Evolutionary conservation across 2,329 filamentous ascomycete genomes (phyloP).

Genomic region (Colletotrichum sp.): DNA sequence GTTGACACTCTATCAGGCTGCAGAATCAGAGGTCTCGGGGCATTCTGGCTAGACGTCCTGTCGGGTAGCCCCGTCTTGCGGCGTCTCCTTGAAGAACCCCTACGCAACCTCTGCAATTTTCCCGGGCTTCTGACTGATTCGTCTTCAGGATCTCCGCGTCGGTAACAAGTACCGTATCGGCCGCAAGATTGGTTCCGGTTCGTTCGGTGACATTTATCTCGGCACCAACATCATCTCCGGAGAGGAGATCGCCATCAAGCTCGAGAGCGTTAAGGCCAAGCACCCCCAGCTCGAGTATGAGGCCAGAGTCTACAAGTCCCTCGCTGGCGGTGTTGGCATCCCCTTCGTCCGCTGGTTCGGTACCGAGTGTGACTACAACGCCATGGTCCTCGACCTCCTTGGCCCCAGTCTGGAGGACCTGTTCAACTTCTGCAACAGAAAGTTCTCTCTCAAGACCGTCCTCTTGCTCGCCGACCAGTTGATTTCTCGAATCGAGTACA

Average conservation of each 20-base stretch:
- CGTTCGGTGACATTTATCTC: conserved; percentile 98
- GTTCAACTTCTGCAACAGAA: conserved; percentile 99
- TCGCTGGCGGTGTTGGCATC: conserved; percentile 96
- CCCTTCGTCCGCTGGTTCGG: conserved; percentile 99
- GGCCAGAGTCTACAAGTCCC: conserved; percentile 87
- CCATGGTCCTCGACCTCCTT: conserved; percentile 97
- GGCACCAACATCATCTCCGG: conserved; percentile 99
- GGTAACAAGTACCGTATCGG: conserved; percentile 99
- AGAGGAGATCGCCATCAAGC: conserved; percentile 99
- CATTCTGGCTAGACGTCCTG: background rate
- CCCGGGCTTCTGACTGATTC: background rate
- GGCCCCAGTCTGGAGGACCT: conserved; percentile 95
- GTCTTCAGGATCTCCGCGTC: conserved; percentile 87
- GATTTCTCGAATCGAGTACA: conserved; percentile 99
- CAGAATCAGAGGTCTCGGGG: no score
- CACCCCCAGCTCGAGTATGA: conserved; percentile 99
- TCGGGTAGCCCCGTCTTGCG: background rate
- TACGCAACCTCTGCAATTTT: background rate
- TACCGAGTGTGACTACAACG: conserved; percentile 99
- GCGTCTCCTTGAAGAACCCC: background rate
- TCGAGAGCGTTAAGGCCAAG: conserved; percentile 99
- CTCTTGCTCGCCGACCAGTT: conserved; percentile 95
- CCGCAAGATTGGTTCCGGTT: conserved; percentile 97
- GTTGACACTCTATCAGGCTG: conserved; percentile 20
- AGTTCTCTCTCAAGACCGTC: conserved; percentile 98